Evolutionary conservation across 352 stramenopile genomes (phyloP).

Genomic region (Bremia lactucae): DNA sequence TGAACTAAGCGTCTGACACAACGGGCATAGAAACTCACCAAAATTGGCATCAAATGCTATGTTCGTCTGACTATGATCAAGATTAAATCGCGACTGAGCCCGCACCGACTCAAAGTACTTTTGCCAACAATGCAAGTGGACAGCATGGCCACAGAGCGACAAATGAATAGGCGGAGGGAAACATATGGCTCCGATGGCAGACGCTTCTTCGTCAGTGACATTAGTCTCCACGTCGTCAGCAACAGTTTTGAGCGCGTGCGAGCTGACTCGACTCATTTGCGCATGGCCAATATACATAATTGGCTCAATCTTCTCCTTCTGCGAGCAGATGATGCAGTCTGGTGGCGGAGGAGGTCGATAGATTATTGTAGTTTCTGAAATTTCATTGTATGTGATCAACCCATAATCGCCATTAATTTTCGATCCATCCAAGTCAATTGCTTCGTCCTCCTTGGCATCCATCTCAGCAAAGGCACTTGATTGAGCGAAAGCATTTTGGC

Average conservation of each 20-base stretch:
- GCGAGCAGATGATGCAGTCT: conserved; percentile 79
- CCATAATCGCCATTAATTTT: conserved; percentile 11
- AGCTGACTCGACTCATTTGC: conserved; percentile 55
- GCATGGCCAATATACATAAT: conserved; percentile 82
- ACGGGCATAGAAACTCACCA: conserved; percentile 84
- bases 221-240: conserved; percentile 22
- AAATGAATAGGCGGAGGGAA: conserved; percentile 65
- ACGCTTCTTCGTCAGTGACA: conserved; percentile 12
- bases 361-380: conserved; percentile 32
- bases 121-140: conserved; percentile 83
- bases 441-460: conserved; percentile 53
- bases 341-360: conserved; percentile 54
- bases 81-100: conserved; percentile 53
- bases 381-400: conserved; percentile 12
- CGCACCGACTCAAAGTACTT: conserved; percentile 85
- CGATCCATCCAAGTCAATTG: conserved; percentile 21
- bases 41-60: conserved; percentile 80
- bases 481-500: conserved; percentile 65
- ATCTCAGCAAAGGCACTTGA: conserved; percentile 60
- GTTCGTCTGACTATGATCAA: conserved; percentile 65
- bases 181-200: conserved; percentile 3
- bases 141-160: conserved; percentile 83
- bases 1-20: conserved; percentile 88
- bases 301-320: conserved; percentile 72
- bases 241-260: conserved; percentile 37